These are phyloP conservation scores for Asterochloris erici DNA, from an alignment of 139 green algal species.

Conservation along the genomic window DNA sequence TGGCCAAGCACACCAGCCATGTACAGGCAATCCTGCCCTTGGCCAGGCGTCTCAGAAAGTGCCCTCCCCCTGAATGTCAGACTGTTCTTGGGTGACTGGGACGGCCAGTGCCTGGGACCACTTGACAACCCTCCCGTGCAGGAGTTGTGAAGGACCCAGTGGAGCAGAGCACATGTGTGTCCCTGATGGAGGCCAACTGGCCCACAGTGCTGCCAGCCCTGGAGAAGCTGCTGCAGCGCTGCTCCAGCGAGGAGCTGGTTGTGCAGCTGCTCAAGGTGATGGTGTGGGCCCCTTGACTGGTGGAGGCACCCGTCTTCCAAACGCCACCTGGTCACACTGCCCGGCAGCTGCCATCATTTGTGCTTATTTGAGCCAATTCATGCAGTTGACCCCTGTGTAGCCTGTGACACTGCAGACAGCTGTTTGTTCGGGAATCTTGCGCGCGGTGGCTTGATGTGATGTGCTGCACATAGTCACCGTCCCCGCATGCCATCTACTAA, in stretches of 20 bases:
- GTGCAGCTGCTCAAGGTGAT: slow-evolving; percentile 44
- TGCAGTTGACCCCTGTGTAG: not conserved
- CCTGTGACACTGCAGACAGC: not conserved
- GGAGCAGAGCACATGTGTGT: slow-evolving; percentile 9
- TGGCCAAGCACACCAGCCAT: too few relatives aligned
- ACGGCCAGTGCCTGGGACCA: too few relatives aligned
- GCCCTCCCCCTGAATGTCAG: too few relatives aligned
- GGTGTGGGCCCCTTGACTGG: too few relatives aligned
- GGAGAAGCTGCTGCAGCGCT: slow-evolving; percentile 43
- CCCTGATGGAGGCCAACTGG: slow-evolving; percentile 41
- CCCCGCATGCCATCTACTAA: too few relatives aligned
- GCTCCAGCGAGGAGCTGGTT: slow-evolving; percentile 32
- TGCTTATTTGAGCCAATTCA: not conserved
- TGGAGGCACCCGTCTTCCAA: too few relatives aligned
- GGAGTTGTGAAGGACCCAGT: slow-evolving; percentile 8
- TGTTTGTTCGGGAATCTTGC: not conserved
- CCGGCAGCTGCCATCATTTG: not conserved
- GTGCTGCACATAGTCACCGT: not conserved
- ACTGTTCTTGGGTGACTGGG: too few relatives aligned
- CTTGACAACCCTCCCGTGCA: not conserved
- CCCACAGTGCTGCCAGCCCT: slow-evolving; percentile 42
- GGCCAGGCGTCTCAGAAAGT: too few relatives aligned
- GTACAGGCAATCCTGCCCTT: too few relatives aligned
- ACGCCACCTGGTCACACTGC: too few relatives aligned
- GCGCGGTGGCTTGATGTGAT: not conserved